Conservation (phyloP, 2,329 filamentous ascomycete species). For the Pestalotiopsis sp. region DNA sequence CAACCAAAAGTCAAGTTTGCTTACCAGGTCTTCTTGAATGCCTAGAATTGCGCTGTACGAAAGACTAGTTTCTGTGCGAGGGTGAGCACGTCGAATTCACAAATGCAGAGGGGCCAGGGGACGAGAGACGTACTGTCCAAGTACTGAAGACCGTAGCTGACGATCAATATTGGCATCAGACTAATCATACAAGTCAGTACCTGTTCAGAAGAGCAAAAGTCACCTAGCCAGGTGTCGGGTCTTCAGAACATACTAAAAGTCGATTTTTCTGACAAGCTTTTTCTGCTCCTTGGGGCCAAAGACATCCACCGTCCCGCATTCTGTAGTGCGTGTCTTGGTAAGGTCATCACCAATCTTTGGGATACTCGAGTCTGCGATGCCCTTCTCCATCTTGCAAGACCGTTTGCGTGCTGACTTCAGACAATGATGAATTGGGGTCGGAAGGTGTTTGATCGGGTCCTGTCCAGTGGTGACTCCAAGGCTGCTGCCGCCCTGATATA, state of each 20-base stretch:
- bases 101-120: not conserved
- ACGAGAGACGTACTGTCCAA: constrained; percentile 3
- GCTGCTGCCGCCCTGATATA: not conserved
- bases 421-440: not conserved
- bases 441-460: not conserved
- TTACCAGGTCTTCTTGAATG: constrained; percentile 2
- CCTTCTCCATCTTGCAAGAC: not conserved
- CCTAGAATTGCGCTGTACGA: constrained; percentile 8
- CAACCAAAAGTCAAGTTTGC: not conserved
- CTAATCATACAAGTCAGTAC: not conserved
- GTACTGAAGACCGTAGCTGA: constrained; percentile 9
- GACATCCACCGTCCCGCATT: not conserved
- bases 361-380: too few species aligned
- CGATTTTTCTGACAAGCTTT: not conserved
- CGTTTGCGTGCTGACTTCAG: not conserved
- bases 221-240: not conserved
- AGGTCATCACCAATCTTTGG: not conserved
- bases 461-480: not conserved
- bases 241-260: not conserved
- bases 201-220: not conserved
- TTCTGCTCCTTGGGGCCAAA: not conserved
- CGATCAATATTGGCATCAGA: constrained; percentile 2
- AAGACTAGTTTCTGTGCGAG: not conserved
- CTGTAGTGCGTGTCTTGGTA: not conserved
- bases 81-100: not conserved